Evolutionary conservation across 495 filamentous ascomycete genomes (phyloP).

Genomic region (Trichoderma asperelloides): DNA sequence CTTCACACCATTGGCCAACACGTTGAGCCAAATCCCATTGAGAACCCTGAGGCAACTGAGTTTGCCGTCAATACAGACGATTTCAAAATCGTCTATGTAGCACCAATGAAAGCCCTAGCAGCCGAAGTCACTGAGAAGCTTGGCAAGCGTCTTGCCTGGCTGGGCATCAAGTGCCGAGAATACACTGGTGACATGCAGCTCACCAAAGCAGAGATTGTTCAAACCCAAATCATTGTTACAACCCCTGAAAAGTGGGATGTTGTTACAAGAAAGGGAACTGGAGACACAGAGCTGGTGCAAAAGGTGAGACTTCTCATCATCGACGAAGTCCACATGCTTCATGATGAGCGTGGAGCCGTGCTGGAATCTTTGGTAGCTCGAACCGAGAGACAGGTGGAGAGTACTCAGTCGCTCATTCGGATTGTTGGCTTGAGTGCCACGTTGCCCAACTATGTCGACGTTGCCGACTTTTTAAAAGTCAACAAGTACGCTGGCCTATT

Average conservation of each 20-base stretch:
- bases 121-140: constrained; percentile 95
- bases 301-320: constrained; percentile 96
- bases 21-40: constrained; percentile 63
- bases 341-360: constrained; percentile 93
- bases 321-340: constrained; percentile 99
- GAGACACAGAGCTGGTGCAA: constrained; percentile 94
- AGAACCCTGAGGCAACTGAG: constrained; percentile 61
- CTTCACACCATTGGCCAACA: constrained; percentile 84
- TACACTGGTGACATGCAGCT: constrained; percentile 98
- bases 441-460: constrained; percentile 90
- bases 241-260: constrained; percentile 99
- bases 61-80: constrained; percentile 73
- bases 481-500: constrained; percentile 90
- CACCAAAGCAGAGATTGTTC: constrained; percentile 89
- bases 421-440: constrained; percentile 94
- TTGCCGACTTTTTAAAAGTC: constrained; percentile 92
- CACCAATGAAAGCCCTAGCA: constrained; percentile 95
- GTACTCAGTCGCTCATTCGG: constrained; percentile 92
- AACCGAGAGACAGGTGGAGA: constrained; percentile 93
- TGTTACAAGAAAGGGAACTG: constrained; percentile 90
- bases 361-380: constrained; percentile 90
- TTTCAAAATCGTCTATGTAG: constrained; percentile 98
- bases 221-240: constrained; percentile 96
- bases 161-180: constrained; percentile 82
- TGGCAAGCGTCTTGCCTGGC: constrained; percentile 85